Conservation (phyloP, 495 filamentous ascomycete genomes). For the Penicillium pulvis region DNA sequence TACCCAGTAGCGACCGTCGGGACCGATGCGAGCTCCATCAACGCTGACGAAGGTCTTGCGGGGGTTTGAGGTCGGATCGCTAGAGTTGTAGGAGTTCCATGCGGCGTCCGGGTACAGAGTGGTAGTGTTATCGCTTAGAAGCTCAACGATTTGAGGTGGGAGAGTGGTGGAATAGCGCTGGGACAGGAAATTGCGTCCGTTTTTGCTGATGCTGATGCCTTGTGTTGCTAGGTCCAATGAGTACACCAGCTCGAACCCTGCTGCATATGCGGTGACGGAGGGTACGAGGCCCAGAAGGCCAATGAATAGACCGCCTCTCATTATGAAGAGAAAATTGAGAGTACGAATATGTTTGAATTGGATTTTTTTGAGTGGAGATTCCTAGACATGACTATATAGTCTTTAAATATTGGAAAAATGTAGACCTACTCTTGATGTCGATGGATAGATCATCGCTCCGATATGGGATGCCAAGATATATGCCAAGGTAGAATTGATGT, state of each 20-base stretch:
- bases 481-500: background rate
- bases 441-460: too few species aligned
- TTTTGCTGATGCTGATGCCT: conserved; percentile 15
- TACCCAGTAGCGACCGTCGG: conserved; percentile 31
- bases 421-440: background rate
- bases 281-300: background rate
- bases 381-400: background rate
- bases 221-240: conserved; percentile 14
- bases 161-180: conserved; percentile 14
- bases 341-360: background rate
- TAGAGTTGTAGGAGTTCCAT: conserved; percentile 31
- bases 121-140: conserved; percentile 22
- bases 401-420: too few species aligned
- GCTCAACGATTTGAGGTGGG: conserved; percentile 13
- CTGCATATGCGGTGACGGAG: background rate
- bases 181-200: conserved; percentile 18
- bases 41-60: conserved; percentile 24
- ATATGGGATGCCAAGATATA: too few species aligned
- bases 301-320: background rate
- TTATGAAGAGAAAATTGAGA: background rate
- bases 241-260: conserved; percentile 12
- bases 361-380: background rate
- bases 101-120: conserved; percentile 25
- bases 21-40: conserved; percentile 30
- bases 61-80: conserved; percentile 19